phyloP scores from a whole-genome alignment of 2,329 filamentous ascomycete genomes.

The Colletotrichum tamarilloi region DNA sequence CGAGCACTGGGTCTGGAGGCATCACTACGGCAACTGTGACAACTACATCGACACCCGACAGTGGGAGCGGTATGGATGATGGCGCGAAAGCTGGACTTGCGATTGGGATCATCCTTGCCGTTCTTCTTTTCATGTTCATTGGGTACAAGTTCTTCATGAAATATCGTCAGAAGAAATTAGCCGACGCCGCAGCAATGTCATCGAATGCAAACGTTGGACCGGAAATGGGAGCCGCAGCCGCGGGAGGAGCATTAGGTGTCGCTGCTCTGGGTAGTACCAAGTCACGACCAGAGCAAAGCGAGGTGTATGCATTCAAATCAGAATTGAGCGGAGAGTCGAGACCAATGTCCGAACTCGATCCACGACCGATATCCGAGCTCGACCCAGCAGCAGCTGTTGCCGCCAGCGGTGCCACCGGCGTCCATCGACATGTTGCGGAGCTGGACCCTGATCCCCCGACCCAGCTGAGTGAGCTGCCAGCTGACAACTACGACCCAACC shows the following conservation, averaged over 20 bases:
- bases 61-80: slow-evolving; percentile 3
- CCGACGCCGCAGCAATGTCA: background rate
- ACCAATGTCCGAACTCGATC: slow-evolving; percentile 17
- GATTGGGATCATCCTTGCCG: slow-evolving; percentile 18
- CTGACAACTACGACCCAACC: slow-evolving; percentile 25
- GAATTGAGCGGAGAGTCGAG: slow-evolving; percentile 25
- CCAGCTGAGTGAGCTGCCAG: slow-evolving; percentile 21
- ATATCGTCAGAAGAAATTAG: slow-evolving; percentile 6
- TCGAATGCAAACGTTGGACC: background rate
- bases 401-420: background rate
- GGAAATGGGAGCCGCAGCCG: background rate
- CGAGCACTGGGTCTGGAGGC: background rate
- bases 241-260: background rate
- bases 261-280: background rate
- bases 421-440: slow-evolving; percentile 11
- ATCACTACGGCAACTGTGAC: slow-evolving; percentile 5
- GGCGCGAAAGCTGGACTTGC: slow-evolving; percentile 29
- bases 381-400: slow-evolving; percentile 21
- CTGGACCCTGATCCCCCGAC: slow-evolving; percentile 10
- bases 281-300: background rate
- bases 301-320: slow-evolving; percentile 22
- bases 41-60: slow-evolving; percentile 4
- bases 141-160: slow-evolving; percentile 19
- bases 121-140: slow-evolving; percentile 15
- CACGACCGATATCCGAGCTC: slow-evolving; percentile 14